Percentiles rank a stretch among this genome's conserved stretches.
phyloP scores from a whole-genome alignment of 1,284 basidiomycete species.

The Puccinia triticina region DNA sequence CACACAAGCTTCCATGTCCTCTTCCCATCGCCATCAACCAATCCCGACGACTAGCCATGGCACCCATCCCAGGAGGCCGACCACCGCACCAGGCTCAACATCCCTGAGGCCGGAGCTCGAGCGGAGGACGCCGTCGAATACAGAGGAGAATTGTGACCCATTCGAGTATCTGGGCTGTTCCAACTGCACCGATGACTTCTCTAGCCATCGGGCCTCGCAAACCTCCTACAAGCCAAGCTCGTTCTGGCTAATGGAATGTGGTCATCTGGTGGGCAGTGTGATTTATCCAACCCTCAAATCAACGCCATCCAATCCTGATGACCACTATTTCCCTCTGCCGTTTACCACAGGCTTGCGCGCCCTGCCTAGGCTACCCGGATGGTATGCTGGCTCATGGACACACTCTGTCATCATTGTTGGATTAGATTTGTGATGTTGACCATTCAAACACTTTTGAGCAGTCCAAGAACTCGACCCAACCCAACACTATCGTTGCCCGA shows the following conservation, averaged over 20 bases:
- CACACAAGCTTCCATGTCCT: neutral
- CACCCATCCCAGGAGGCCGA: constrained; percentile 1
- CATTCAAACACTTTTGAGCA: too few species aligned
- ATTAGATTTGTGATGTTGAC: neutral
- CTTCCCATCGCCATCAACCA: neutral
- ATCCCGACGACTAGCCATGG: neutral
- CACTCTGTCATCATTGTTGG: neutral
- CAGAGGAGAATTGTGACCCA: constrained; percentile 16
- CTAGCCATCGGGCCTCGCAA: neutral
- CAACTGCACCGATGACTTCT: constrained; percentile 36
- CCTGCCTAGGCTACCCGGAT: constrained; percentile 30
- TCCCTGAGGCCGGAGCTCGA: neutral
- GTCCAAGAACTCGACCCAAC: neutral
- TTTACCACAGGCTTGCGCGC: constrained; percentile 29
- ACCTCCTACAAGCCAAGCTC: neutral
- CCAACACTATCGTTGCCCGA: constrained; percentile 24
- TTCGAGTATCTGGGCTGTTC: constrained; percentile 46
- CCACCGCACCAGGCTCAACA: neutral
- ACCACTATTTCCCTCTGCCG: neutral
- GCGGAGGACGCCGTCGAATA: neutral
- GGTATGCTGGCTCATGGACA: neutral
- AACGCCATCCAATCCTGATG: neutral
- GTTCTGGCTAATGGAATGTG: constrained; percentile 48
- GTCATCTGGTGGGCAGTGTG: constrained; percentile 32
- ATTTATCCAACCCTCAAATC: neutral